A percentile compares a stretch with the other conserved stretches of the same genome.
phyloP scores from a whole-genome alignment of 1,139 yeast species.

The Starmera stellimalicola region DNA sequence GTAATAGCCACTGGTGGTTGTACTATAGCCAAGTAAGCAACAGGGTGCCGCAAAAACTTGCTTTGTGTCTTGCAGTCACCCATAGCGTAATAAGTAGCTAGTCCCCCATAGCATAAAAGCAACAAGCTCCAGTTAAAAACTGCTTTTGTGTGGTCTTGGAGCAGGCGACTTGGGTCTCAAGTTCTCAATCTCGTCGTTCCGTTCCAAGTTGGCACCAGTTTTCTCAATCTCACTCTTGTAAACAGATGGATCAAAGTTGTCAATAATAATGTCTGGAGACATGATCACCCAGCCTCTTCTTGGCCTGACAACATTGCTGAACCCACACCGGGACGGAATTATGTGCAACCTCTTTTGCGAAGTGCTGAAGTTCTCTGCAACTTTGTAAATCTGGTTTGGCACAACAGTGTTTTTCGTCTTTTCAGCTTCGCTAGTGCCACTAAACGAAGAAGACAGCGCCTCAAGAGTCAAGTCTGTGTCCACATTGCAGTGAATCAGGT shows the following conservation, averaged over 20 bases:
- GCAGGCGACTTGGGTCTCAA: constrained; percentile 79
- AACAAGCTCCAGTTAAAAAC: too few relatives aligned
- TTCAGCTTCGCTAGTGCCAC: constrained; percentile 23
- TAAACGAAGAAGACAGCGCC: too few relatives aligned
- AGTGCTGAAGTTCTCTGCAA: constrained; percentile 85
- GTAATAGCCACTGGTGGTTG: too few relatives aligned
- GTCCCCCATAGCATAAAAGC: too few relatives aligned
- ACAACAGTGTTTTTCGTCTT: constrained; percentile 33
- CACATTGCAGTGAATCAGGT: constrained; percentile 82
- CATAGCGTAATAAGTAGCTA: too few relatives aligned
- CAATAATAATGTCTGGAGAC: constrained; percentile 72
- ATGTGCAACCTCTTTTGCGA: constrained; percentile 79
- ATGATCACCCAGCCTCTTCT: constrained; percentile 89
- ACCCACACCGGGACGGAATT: constrained; percentile 61
- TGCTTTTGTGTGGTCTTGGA: too few relatives aligned
- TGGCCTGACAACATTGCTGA: constrained; percentile 51
- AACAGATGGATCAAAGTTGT: constrained; percentile 50
- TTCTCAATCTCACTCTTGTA: constrained; percentile 34
- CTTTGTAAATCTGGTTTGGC: constrained; percentile 68
- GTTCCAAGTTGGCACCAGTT: constrained; percentile 48
- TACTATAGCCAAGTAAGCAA: too few relatives aligned
- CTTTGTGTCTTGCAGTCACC: too few relatives aligned
- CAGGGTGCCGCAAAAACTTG: too few relatives aligned
- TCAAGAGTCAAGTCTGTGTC: constrained; percentile 81
- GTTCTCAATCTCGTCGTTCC: constrained; percentile 62